Evolutionary conservation across 2,329 filamentous ascomycete genomes (phyloP).

Genomic region (Knufia petricola): DNA sequence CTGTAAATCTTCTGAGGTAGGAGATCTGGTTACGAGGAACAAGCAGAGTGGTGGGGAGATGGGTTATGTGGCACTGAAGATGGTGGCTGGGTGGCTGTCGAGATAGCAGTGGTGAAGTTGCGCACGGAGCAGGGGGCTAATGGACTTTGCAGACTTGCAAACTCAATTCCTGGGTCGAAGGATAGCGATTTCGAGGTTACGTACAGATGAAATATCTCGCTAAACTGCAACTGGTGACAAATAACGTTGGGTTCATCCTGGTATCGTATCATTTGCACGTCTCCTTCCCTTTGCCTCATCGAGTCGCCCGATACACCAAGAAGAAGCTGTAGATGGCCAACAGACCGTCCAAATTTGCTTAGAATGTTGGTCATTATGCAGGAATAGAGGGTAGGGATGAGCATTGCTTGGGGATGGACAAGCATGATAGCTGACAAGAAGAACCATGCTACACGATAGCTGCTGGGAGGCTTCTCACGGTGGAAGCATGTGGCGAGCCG

Average conservation of each 20-base stretch:
- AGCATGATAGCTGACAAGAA: not conserved
- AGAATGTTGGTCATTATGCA: constrained; percentile 26
- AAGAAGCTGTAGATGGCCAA: constrained; percentile 86
- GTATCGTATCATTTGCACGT: too few species aligned
- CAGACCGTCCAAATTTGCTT: constrained; percentile 97
- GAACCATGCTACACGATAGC: not conserved
- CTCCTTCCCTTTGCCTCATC: constrained; percentile 99
- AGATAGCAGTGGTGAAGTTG: too few species aligned
- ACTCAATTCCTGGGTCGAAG: too few species aligned
- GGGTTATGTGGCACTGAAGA: not conserved
- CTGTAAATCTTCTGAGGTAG: not conserved
- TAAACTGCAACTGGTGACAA: too few species aligned
- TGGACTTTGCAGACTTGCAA: too few species aligned
- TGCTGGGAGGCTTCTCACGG: too few species aligned
- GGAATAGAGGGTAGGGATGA: not conserved
- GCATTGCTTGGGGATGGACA: not conserved
- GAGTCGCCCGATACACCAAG: constrained; percentile 60
- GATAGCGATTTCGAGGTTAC: too few species aligned
- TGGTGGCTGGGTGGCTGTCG: not conserved
- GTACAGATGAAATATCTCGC: too few species aligned
- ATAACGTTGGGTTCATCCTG: too few species aligned
- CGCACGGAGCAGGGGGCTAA: too few species aligned
- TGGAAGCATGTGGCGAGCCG: too few species aligned
- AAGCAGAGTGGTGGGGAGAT: not conserved
- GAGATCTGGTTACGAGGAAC: not conserved